Conservation (phyloP, 768 basidiomycete species). For the Tremella yokohamensis region DNA sequence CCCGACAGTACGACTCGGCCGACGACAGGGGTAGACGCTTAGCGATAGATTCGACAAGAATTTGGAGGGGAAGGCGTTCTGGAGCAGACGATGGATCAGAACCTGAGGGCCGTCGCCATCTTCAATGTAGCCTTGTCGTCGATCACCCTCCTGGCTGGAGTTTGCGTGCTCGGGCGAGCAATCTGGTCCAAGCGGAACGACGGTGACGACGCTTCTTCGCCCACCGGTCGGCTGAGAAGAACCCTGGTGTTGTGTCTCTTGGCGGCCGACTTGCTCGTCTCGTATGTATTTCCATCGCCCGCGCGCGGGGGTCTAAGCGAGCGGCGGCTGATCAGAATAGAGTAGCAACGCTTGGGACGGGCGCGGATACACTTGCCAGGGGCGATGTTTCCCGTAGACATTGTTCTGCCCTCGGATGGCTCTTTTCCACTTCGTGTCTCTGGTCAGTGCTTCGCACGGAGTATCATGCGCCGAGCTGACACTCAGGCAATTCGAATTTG, state of each 20-base stretch:
- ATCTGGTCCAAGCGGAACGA: neutral
- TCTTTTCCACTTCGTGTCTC: neutral
- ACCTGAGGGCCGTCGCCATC: neutral
- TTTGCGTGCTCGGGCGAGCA: neutral
- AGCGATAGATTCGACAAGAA: too few relatives aligned
- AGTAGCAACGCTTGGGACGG: slow-evolving; percentile 12
- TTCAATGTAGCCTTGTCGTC: neutral
- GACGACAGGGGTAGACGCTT: too few relatives aligned
- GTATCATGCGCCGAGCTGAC: slow-evolving; percentile 3
- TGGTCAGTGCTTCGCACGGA: neutral
- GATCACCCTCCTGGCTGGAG: neutral
- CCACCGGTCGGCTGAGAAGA: slow-evolving; percentile 14
- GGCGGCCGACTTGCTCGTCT: slow-evolving; percentile 17
- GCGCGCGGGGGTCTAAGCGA: neutral
- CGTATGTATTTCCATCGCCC: slow-evolving; percentile 15
- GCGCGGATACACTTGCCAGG: slow-evolving; percentile 3
- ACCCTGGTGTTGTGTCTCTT: slow-evolving; percentile 23
- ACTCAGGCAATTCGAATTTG: slow-evolving; percentile 26
- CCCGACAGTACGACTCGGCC: too few relatives aligned
- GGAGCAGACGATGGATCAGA: too few relatives aligned
- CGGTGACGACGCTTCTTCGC: neutral
- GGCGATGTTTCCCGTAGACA: too few relatives aligned
- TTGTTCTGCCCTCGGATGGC: too few relatives aligned
- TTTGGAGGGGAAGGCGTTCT: too few relatives aligned
- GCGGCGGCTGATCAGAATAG: slow-evolving; percentile 1